A percentile compares a stretch with the other conserved stretches of the same genome.
These are phyloP conservation scores for Botryococcus braunii DNA, from an alignment of 163 green algal species.

Conservation along the genomic window DNA sequence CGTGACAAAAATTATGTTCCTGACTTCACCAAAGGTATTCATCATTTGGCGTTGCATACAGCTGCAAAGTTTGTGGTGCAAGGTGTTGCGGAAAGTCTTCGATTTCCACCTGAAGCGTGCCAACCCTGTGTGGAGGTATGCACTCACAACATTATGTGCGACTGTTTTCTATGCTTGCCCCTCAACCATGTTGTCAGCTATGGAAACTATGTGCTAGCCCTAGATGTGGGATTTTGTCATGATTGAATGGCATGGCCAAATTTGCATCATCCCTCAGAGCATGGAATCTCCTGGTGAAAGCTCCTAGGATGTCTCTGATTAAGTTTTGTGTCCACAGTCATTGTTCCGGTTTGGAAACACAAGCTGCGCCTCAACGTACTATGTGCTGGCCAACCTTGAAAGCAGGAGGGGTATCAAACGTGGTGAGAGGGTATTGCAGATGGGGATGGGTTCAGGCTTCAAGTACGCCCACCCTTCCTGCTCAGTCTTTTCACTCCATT, in stretches of 20 bases:
- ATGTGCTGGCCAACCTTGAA: constrained; percentile 70
- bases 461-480: no score
- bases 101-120: neutral
- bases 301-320: neutral
- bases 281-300: neutral
- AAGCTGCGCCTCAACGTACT: constrained; percentile 21
- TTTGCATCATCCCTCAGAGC: neutral
- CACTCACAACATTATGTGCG: neutral
- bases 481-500: no score
- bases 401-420: constrained; percentile 41
- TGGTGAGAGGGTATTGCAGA: constrained; percentile 52
- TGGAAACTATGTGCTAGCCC: neutral
- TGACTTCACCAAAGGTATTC: constrained; percentile 14
- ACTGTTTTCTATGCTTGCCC: neutral
- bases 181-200: neutral
- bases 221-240: neutral
- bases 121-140: neutral
- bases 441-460: constrained; percentile 1
- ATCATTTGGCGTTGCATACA: constrained; percentile 12
- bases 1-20: constrained; percentile 23
- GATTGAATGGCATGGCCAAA: neutral
- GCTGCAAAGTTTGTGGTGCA: neutral
- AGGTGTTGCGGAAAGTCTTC: neutral
- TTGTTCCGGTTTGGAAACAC: constrained; percentile 48
- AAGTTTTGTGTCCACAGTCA: neutral